Evolutionary conservation across 106 monocot genomes (phyloP).

Genomic region (Alisma plantagoaquatica): DNA sequence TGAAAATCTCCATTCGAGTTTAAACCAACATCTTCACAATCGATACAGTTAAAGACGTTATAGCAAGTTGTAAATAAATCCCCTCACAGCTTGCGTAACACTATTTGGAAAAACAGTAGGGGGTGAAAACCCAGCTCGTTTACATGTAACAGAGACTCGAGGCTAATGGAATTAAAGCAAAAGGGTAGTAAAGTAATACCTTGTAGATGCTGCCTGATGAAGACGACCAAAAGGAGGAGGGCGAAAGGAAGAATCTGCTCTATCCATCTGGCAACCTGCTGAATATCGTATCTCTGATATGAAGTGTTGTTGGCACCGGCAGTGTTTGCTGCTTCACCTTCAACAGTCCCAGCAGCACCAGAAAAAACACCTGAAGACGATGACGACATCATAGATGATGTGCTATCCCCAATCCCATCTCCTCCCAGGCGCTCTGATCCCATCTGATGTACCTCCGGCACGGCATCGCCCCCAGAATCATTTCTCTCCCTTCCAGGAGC

Average conservation of each 20-base stretch:
- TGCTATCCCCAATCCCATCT: too few species aligned
- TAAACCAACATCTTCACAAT: too few species aligned
- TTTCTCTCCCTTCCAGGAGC: slow-evolving; percentile 17
- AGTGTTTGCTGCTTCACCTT: slow-evolving; percentile 16
- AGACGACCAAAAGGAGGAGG: slow-evolving; percentile 81
- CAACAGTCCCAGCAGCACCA: slow-evolving; percentile 10
- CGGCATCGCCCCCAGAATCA: slow-evolving; percentile 4
- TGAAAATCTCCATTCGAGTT: too few species aligned
- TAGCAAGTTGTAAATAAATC: too few species aligned
- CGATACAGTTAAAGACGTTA: too few species aligned
- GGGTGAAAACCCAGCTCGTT: background rate
- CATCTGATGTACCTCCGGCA: slow-evolving; percentile 10
- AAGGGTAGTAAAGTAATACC: slow-evolving; percentile 23
- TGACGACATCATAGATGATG: too few species aligned
- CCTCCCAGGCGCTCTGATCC: too few species aligned
- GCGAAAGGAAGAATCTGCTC: slow-evolving; percentile 95
- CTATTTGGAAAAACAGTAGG: slow-evolving; percentile 3
- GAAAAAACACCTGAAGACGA: too few species aligned
- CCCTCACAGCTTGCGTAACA: too few species aligned
- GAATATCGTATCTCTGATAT: slow-evolving; percentile 89
- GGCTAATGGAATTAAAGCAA: background rate
- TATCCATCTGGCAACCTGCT: slow-evolving; percentile 85
- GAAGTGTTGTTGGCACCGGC: slow-evolving; percentile 31
- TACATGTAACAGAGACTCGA: background rate
- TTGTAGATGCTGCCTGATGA: slow-evolving; percentile 96